A percentile compares a stretch with the other conserved stretches of the same genome.
Conservation (phyloP, 495 filamentous ascomycete genomes). For the Cenococcum geophilum region DNA sequence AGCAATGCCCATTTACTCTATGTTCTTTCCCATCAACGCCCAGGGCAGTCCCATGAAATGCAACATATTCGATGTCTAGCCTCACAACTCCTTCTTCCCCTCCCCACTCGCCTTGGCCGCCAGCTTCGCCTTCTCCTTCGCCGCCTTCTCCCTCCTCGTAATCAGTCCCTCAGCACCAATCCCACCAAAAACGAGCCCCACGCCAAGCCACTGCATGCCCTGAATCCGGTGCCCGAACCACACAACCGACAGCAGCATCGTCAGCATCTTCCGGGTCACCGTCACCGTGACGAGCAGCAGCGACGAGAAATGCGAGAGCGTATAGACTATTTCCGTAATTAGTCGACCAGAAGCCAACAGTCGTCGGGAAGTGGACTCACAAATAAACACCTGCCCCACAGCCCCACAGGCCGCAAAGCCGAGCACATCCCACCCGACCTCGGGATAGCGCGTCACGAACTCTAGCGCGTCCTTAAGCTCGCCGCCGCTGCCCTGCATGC, state of each 20-base stretch:
- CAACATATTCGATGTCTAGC: background rate
- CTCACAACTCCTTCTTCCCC: constrained; percentile 18
- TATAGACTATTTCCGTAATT: constrained; percentile 57
- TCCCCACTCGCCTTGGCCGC: background rate
- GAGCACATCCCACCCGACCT: constrained; percentile 75
- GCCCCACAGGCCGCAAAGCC: constrained; percentile 90
- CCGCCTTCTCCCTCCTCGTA: constrained; percentile 71
- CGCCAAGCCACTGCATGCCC: constrained; percentile 84
- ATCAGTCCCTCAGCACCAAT: constrained; percentile 86
- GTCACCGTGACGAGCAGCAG: constrained; percentile 93
- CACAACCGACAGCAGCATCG: constrained; percentile 92
- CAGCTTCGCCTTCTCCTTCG: constrained; percentile 50
- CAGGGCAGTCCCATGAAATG: no score
- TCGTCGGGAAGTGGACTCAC: constrained; percentile 40
- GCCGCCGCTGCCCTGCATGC: constrained; percentile 54
- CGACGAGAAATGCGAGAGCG: constrained; percentile 82
- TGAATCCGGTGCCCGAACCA: constrained; percentile 87
- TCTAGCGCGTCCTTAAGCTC: constrained; percentile 73
- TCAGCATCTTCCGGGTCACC: constrained; percentile 97
- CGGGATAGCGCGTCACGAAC: constrained; percentile 72
- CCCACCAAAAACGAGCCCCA: constrained; percentile 88
- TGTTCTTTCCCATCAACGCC: background rate
- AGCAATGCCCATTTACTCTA: background rate
- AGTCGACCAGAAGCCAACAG: no score
- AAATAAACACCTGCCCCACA: constrained; percentile 94